Evolutionary conservation across 1,139 yeast species (phyloP).

Genomic region (Debaryomyces sp.): DNA sequence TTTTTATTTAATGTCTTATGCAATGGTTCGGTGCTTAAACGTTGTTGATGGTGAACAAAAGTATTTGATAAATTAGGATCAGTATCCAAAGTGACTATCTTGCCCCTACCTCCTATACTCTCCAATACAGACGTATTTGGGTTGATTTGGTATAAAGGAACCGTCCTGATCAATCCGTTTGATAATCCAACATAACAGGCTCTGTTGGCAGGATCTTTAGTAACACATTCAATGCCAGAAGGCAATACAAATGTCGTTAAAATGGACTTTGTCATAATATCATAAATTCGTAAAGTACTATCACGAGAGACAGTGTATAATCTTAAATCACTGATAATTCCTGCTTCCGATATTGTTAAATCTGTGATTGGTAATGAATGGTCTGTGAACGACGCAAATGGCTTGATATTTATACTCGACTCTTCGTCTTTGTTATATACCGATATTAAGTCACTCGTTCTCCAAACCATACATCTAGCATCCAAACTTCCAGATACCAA

Average conservation of each 20-base stretch:
- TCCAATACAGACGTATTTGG: constrained; percentile 48
- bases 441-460: constrained; percentile 59
- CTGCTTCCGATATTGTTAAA: constrained; percentile 49
- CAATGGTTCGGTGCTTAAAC: constrained; percentile 13
- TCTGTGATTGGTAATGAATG: constrained; percentile 80
- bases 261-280: constrained; percentile 45
- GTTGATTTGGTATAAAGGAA: constrained; percentile 59
- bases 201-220: constrained; percentile 83
- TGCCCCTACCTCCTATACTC: constrained; percentile 58
- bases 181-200: constrained; percentile 69
- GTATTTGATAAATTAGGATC: constrained; percentile 56
- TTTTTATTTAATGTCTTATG: constrained; percentile 11
- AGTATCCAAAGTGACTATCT: constrained; percentile 51
- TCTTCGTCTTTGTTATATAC: constrained; percentile 26
- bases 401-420: constrained; percentile 31
- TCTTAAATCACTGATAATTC: constrained; percentile 59
- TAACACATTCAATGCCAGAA: constrained; percentile 56
- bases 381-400: constrained; percentile 61
- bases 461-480: constrained; percentile 79
- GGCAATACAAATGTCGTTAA: constrained; percentile 75
- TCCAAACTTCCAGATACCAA: constrained; percentile 81
- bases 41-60: constrained; percentile 58
- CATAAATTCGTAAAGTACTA: constrained; percentile 71
- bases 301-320: constrained; percentile 76
- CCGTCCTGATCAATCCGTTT: constrained; percentile 61